A percentile compares a stretch with the other conserved stretches of the same genome.
phyloP scores from a whole-genome alignment of 257 asterid genomes.

The Marsdenia floribunda region DNA sequence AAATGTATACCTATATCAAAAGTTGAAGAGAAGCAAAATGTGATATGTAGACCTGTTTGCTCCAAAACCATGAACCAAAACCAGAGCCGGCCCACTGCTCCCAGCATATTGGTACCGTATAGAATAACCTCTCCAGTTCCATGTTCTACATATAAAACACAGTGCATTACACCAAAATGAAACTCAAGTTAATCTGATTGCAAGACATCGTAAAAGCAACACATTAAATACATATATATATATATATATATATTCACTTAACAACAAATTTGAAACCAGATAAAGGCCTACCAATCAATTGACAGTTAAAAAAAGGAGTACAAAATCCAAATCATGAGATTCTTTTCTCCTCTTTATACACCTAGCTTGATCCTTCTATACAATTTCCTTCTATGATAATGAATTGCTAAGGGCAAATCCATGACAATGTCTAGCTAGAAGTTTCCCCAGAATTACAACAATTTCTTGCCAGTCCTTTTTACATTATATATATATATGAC shows the following conservation, averaged over 20 bases:
- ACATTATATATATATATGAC: too few species aligned
- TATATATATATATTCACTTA: background rate
- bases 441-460: too few species aligned
- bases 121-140: slow-evolving; percentile 87
- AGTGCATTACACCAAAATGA: slow-evolving; percentile 4
- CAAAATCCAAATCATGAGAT: background rate
- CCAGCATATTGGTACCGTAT: slow-evolving; percentile 82
- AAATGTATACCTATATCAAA: slow-evolving; percentile 56
- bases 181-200: background rate
- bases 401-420: background rate
- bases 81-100: slow-evolving; percentile 70
- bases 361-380: background rate
- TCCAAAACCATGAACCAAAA: slow-evolving; percentile 94
- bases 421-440: too few species aligned
- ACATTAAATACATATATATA: background rate
- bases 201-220: background rate
- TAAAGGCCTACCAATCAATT: too few species aligned
- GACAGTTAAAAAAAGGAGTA: too few species aligned
- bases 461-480: too few species aligned
- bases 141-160: slow-evolving; percentile 40
- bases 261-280: too few species aligned
- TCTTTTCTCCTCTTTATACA: background rate
- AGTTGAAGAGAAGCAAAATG: slow-evolving; percentile 56
- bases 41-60: slow-evolving; percentile 94
- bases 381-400: background rate